Percentiles rank a stretch among this genome's conserved stretches.
phyloP scores from a whole-genome alignment of 202 grass and related monocot genomes.

The Digitaria exilis region DNA sequence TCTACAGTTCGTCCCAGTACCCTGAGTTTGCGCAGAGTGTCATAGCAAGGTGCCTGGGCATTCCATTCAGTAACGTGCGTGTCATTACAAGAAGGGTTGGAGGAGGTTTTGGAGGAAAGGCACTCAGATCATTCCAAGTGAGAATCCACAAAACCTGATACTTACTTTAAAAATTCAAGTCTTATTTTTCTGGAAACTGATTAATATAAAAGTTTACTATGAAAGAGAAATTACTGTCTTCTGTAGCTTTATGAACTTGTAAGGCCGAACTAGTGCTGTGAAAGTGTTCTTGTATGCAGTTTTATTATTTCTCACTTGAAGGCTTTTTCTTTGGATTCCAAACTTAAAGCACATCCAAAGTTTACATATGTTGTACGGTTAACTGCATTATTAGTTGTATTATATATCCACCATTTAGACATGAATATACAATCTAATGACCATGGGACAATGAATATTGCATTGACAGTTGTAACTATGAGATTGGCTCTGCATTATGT shows the following conservation, averaged over 20 bases:
- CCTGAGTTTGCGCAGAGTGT: conserved; percentile 55
- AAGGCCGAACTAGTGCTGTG: neutral
- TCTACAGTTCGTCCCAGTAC: conserved; percentile 71
- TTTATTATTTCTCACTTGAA: neutral
- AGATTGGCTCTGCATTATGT: neutral
- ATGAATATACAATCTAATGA: neutral
- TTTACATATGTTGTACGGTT: neutral
- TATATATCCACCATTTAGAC: neutral
- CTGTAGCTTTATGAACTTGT: neutral
- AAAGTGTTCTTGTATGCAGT: neutral
- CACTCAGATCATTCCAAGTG: conserved; percentile 54
- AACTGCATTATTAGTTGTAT: neutral
- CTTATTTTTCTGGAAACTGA: neutral
- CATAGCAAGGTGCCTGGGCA: conserved; percentile 67
- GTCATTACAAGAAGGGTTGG: conserved; percentile 89
- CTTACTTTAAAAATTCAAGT: neutral
- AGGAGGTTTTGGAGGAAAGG: conserved; percentile 83
- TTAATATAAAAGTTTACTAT: neutral
- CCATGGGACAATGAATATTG: neutral
- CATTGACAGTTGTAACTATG: neutral
- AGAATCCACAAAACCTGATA: conserved; percentile 2
- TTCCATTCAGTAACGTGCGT: conserved; percentile 75
- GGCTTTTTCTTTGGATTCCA: neutral
- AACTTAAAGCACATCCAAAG: neutral
- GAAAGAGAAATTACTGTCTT: neutral